Evolutionary conservation across 352 stramenopile genomes (phyloP).

Genomic region (Pythium pectinolyticum): DNA sequence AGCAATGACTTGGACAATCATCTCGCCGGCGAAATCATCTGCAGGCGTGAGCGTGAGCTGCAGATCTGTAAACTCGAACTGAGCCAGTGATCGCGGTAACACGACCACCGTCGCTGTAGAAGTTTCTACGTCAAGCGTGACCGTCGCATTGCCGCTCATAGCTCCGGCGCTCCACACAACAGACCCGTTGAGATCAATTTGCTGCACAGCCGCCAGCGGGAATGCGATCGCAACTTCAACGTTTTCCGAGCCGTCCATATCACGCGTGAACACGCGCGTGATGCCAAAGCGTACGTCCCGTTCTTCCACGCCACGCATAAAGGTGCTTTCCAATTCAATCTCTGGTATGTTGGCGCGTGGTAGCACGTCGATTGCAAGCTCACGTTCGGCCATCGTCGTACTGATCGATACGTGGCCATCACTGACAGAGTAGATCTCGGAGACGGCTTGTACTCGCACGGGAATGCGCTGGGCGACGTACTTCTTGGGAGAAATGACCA

Average conservation of each 20-base stretch:
- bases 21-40: conserved; percentile 16
- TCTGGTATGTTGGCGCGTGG: conserved; percentile 14
- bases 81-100: background rate
- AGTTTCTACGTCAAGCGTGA: background rate
- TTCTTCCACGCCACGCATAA: conserved; percentile 15
- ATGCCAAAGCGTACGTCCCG: conserved; percentile 12
- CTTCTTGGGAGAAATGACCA: conserved; percentile 9
- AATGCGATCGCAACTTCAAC: conserved; percentile 12
- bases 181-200: background rate
- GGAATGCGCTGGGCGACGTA: conserved; percentile 11
- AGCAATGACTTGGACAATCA: conserved; percentile 4
- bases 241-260: conserved; percentile 21
- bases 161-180: conserved; percentile 5
- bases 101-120: background rate
- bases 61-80: conserved; percentile 4
- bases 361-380: conserved; percentile 1
- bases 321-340: background rate
- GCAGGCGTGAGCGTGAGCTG: background rate
- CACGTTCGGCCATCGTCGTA: background rate
- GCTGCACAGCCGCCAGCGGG: conserved; percentile 1
- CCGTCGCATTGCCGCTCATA: background rate
- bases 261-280: conserved; percentile 10
- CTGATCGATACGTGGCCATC: background rate
- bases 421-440: background rate
- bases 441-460: background rate